These are phyloP conservation scores for Phanerochaete sordida DNA, from an alignment of 768 basidiomycete genomes.

Conservation along the genomic window DNA sequence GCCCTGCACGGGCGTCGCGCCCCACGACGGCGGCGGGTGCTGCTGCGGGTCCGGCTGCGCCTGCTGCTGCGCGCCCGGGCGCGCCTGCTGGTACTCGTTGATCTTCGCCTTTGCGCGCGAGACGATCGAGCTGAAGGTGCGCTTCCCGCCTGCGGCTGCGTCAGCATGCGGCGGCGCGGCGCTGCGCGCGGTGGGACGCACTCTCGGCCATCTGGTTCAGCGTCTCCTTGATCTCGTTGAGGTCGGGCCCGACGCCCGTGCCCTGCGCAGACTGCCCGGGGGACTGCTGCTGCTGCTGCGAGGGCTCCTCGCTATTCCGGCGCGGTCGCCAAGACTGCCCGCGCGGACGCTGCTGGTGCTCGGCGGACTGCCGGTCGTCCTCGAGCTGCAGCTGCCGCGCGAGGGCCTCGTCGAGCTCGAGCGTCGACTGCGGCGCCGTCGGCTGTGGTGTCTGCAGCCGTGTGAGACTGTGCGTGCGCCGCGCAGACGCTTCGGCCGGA, in stretches of 20 bases:
- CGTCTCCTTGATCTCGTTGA: constrained; percentile 70
- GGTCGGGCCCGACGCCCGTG: constrained; percentile 27
- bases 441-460: not conserved
- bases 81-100: constrained; percentile 68
- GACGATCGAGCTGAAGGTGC: constrained; percentile 67
- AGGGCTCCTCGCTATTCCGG: constrained; percentile 15
- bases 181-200: constrained; percentile 24
- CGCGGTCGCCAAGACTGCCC: constrained; percentile 15
- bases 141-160: constrained; percentile 51
- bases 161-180: not conserved
- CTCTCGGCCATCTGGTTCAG: constrained; percentile 77
- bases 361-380: constrained; percentile 27
- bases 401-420: not conserved
- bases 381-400: constrained; percentile 5
- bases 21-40: constrained; percentile 12
- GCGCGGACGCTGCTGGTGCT: constrained; percentile 11
- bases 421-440: constrained; percentile 36
- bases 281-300: constrained; percentile 9
- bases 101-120: constrained; percentile 83
- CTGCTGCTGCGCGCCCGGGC: constrained; percentile 22
- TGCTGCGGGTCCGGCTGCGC: not conserved
- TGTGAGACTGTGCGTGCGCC: not conserved
- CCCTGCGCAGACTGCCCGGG: not conserved
- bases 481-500: not conserved
- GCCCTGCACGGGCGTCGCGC: not conserved